phyloP scores from a whole-genome alignment of 2,329 filamentous ascomycete species.

The Neocucurbitaria cava region DNA sequence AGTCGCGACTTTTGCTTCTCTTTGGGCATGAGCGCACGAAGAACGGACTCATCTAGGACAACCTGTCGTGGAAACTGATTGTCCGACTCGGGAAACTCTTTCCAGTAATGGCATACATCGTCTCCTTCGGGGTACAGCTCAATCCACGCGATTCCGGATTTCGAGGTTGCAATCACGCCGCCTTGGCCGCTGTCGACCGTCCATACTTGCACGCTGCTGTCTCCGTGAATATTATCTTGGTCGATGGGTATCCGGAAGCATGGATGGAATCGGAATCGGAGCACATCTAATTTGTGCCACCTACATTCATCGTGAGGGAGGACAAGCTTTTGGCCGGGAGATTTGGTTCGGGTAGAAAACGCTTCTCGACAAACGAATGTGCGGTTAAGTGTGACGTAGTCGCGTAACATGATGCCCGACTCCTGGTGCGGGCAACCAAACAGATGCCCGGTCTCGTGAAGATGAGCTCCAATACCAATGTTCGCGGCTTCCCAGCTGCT shows the following conservation, averaged over 20 bases:
- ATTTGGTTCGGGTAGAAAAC: slow-evolving; percentile 85
- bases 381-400: slow-evolving; percentile 84
- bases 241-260: slow-evolving; percentile 88
- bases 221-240: slow-evolving; percentile 59
- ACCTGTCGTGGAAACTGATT: slow-evolving; percentile 72
- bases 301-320: slow-evolving; percentile 81
- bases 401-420: slow-evolving; percentile 87
- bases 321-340: slow-evolving; percentile 76
- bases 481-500: slow-evolving; percentile 97
- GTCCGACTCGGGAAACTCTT: slow-evolving; percentile 75
- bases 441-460: slow-evolving; percentile 89
- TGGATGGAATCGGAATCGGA: slow-evolving; percentile 89
- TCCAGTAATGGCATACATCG: slow-evolving; percentile 78
- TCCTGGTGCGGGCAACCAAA: slow-evolving; percentile 92
- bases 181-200: slow-evolving; percentile 79
- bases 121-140: slow-evolving; percentile 85
- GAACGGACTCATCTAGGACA: slow-evolving; percentile 74
- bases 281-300: slow-evolving; percentile 88
- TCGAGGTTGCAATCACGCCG: slow-evolving; percentile 79
- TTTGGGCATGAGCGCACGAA: slow-evolving; percentile 74
- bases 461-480: slow-evolving; percentile 88
- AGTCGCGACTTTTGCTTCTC: slow-evolving; percentile 75
- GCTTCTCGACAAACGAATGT: slow-evolving; percentile 83
- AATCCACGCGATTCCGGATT: slow-evolving; percentile 82
- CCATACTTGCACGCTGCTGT: slow-evolving; percentile 86